These are phyloP conservation scores for Claviceps sp. DNA, from an alignment of 2,329 filamentous ascomycete genomes.

Conservation along the genomic window DNA sequence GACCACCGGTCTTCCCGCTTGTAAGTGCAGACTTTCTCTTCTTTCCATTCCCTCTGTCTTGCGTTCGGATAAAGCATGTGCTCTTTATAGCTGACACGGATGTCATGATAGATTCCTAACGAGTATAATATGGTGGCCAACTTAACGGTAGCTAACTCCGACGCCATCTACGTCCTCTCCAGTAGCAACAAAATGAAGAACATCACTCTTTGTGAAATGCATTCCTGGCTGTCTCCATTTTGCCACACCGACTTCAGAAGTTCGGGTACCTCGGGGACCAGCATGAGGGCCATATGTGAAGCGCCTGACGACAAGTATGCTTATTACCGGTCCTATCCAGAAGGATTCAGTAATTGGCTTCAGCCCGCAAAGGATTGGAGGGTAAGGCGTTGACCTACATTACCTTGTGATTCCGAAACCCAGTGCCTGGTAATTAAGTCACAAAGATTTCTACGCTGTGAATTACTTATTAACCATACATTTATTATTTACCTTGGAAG, in stretches of 20 bases:
- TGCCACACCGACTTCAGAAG: slow-evolving; percentile 53
- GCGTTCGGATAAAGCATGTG: neutral
- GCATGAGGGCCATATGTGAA: slow-evolving; percentile 48
- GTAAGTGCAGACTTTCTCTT: neutral
- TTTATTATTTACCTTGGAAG: neutral
- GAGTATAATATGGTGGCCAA: slow-evolving; percentile 57
- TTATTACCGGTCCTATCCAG: slow-evolving; percentile 33
- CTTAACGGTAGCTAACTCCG: slow-evolving; percentile 23
- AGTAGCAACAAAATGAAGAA: slow-evolving; percentile 28
- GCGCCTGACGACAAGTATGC: slow-evolving; percentile 37
- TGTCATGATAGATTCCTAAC: slow-evolving; percentile 32
- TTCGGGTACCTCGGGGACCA: slow-evolving; percentile 42
- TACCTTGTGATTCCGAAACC: neutral
- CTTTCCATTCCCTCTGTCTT: neutral
- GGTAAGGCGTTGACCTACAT: slow-evolving; percentile 6
- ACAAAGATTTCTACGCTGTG: neutral
- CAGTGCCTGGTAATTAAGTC: neutral
- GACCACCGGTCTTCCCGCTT: slow-evolving; percentile 32
- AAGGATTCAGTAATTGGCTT: slow-evolving; percentile 16
- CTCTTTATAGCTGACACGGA: neutral
- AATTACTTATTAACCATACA: neutral
- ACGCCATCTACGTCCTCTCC: slow-evolving; percentile 54
- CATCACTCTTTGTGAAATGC: slow-evolving; percentile 56
- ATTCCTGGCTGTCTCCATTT: slow-evolving; percentile 46
- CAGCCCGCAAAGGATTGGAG: slow-evolving; percentile 36